These are phyloP conservation scores for Verticillium alfalfae DNA, from an alignment of 2,329 filamentous ascomycete genomes.

Conservation along the genomic window DNA sequence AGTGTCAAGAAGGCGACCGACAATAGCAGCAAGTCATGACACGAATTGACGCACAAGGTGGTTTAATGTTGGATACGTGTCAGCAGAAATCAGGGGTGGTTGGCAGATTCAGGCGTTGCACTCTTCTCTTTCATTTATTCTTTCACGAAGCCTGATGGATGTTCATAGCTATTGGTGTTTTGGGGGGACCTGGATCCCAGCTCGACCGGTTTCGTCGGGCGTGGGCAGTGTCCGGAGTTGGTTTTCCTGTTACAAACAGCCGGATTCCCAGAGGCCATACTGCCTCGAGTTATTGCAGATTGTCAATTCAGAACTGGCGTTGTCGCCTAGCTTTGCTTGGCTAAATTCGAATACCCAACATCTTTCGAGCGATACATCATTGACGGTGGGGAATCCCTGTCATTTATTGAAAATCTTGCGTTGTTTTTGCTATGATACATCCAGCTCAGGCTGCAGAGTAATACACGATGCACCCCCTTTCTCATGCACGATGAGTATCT, in stretches of 20 bases:
- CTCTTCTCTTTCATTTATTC: background rate
- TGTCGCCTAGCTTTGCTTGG: background rate
- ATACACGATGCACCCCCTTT: background rate
- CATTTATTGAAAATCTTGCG: background rate
- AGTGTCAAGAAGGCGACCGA: conserved; percentile 49
- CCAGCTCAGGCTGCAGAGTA: background rate
- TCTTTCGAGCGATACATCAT: background rate
- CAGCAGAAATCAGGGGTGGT: background rate
- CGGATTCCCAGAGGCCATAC: background rate
- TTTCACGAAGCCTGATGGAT: background rate
- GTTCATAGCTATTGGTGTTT: background rate
- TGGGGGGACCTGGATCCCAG: background rate
- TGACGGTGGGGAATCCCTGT: background rate
- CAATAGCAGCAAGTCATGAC: conserved; percentile 15
- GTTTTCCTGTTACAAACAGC: background rate
- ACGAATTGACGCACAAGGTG: background rate
- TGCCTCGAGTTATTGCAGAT: background rate
- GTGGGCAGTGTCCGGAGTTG: background rate
- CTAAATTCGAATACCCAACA: background rate
- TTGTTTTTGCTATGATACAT: background rate
- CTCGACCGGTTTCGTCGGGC: background rate
- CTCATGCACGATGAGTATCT: background rate
- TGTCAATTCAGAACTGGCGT: background rate
- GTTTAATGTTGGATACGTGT: conserved; percentile 7
- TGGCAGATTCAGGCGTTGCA: background rate